Conservation (phyloP, 2,329 filamentous ascomycete genomes). For the Microcera coccophila region DNA sequence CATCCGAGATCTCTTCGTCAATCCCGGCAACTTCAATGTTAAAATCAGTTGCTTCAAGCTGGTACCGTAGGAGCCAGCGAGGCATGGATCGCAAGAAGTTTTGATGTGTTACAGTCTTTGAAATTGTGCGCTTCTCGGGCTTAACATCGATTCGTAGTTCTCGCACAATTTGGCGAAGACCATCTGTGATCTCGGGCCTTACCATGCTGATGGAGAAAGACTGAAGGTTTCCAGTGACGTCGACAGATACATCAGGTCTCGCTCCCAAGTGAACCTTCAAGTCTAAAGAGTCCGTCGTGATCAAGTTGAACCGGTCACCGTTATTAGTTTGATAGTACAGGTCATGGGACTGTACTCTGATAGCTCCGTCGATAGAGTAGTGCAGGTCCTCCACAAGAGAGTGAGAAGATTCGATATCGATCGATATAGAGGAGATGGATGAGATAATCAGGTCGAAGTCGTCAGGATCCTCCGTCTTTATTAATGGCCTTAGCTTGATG, state of each 20-base stretch:
- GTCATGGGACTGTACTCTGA: constrained; percentile 79
- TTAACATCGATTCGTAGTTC: constrained; percentile 72
- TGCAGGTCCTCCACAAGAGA: constrained; percentile 77
- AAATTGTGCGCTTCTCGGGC: constrained; percentile 50
- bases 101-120: constrained; percentile 48
- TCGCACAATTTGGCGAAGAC: constrained; percentile 83
- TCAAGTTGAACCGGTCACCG: constrained; percentile 77
- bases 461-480: constrained; percentile 59
- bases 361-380: constrained; percentile 78
- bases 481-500: constrained; percentile 78
- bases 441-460: constrained; percentile 96
- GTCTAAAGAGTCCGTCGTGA: constrained; percentile 85
- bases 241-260: constrained; percentile 78
- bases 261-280: constrained; percentile 81
- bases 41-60: constrained; percentile 83
- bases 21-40: constrained; percentile 87
- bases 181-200: constrained; percentile 86
- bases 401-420: constrained; percentile 95
- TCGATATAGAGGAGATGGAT: constrained; percentile 85
- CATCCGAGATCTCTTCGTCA: constrained; percentile 76
- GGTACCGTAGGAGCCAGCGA: constrained; percentile 77
- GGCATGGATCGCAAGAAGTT: constrained; percentile 78
- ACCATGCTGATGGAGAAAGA: constrained; percentile 88
- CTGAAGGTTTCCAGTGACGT: constrained; percentile 73
- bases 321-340: constrained; percentile 91